A percentile compares a stretch with the other conserved stretches of the same genome.
phyloP scores from a whole-genome alignment of 2,329 filamentous ascomycete species.

The Cytospora leucostoma region DNA sequence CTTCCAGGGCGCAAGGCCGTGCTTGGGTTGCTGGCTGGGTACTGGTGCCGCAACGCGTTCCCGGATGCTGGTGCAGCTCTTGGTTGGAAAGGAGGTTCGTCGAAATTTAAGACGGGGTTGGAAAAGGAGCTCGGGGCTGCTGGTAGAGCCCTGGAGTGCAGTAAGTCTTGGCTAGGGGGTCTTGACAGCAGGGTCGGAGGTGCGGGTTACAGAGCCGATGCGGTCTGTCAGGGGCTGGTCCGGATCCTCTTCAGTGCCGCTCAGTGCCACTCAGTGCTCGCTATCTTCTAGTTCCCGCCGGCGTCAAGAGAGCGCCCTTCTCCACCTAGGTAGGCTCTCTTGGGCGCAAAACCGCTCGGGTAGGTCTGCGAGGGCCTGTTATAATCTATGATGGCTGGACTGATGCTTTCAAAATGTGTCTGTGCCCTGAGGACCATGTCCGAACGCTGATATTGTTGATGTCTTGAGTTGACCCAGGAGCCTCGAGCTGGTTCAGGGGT shows the following conservation, averaged over 20 bases:
- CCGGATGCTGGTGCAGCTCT: conserved; percentile 20
- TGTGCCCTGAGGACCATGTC: not conserved
- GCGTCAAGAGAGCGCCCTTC: not conserved
- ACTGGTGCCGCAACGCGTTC: conserved; percentile 20
- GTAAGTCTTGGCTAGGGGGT: conserved; percentile 13
- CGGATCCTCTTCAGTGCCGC: conserved; percentile 20
- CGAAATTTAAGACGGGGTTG: conserved; percentile 18
- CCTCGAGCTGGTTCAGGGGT: not conserved
- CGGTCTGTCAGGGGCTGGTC: conserved; percentile 18
- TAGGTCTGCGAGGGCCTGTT: not conserved
- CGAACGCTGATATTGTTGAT: not conserved
- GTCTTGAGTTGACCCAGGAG: not conserved
- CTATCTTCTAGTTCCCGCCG: not conserved
- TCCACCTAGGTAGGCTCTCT: not conserved
- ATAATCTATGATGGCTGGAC: not conserved
- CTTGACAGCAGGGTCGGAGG: conserved; percentile 18
- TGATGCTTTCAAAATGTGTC: not conserved
- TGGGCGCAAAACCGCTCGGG: not conserved
- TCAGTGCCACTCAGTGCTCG: conserved; percentile 10
- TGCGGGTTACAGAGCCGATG: conserved; percentile 21
- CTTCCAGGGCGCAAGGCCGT: conserved; percentile 16
- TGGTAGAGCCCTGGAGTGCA: conserved; percentile 18
- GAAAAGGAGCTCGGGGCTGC: conserved; percentile 19
- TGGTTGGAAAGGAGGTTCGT: conserved; percentile 22
- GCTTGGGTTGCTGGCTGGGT: conserved; percentile 11